These are phyloP conservation scores for Salvia rosmarinus DNA, from an alignment of 257 asterid genomes.

Conservation along the genomic window DNA sequence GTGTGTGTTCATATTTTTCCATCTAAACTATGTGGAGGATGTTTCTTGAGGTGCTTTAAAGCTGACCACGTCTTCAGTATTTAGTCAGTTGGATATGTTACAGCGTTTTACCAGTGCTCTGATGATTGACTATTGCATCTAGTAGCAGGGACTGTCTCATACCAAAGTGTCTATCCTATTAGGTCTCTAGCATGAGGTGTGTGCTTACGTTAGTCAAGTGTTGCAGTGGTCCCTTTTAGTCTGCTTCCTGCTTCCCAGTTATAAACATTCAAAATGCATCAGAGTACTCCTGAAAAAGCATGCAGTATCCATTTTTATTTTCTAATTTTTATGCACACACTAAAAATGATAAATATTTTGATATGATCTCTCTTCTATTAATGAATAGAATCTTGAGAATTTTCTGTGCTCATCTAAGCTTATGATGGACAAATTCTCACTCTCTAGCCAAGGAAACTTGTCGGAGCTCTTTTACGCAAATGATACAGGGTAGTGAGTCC, in stretches of 20 bases:
- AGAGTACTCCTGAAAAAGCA: background rate
- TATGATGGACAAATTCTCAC: background rate
- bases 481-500: background rate
- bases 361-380: background rate
- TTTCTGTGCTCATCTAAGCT: background rate
- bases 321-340: background rate
- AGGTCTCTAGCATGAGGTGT: background rate
- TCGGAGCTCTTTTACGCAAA: background rate
- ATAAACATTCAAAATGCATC: background rate
- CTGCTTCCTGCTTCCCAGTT: constrained; percentile 11
- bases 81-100: constrained; percentile 10
- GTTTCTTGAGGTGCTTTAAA: background rate
- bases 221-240: background rate
- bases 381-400: background rate
- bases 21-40: constrained; percentile 4
- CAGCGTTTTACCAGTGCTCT: constrained; percentile 5
- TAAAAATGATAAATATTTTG: background rate
- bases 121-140: background rate
- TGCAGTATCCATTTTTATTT: no score
- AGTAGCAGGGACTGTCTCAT: background rate
- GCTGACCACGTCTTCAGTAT: background rate
- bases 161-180: background rate
- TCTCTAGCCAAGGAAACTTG: background rate
- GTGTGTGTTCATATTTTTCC: background rate
- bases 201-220: background rate